Conservation (phyloP, 73 alveolate genomes). For the Stentor roeselii region DNA sequence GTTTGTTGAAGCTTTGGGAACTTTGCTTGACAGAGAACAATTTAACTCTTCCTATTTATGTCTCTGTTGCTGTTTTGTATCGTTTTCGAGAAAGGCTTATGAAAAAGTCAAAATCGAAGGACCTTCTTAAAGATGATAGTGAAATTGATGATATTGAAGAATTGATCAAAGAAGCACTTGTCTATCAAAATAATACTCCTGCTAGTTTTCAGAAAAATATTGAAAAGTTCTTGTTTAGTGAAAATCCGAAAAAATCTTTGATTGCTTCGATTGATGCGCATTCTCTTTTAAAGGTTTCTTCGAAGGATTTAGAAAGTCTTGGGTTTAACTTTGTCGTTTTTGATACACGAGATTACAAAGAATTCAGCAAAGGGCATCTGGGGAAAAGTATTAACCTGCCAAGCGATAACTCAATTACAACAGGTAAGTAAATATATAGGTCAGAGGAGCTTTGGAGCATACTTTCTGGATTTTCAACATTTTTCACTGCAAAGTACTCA, state of each 20-base stretch:
- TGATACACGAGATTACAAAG: background rate
- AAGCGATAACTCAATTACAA: background rate
- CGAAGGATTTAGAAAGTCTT: constrained; percentile 10
- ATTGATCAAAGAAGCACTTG: background rate
- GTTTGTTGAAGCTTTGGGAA: constrained; percentile 22
- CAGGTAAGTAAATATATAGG: constrained; percentile 8
- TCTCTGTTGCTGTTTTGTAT: background rate
- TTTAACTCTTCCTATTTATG: background rate
- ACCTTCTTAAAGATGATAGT: background rate
- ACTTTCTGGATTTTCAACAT: constrained; percentile 22
- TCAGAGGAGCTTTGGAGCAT: constrained; percentile 27
- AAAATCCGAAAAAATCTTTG: background rate
- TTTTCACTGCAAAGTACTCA: background rate
- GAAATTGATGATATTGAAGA: constrained; percentile 8
- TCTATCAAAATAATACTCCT: background rate
- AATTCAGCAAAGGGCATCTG: background rate
- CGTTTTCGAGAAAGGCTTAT: background rate
- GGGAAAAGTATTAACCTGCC: constrained; percentile 17
- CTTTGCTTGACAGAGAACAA: background rate
- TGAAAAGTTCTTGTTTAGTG: background rate
- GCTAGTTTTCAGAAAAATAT: background rate
- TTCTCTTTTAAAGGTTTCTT: background rate
- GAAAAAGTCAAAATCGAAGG: constrained; percentile 10
- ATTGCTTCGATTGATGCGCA: background rate
- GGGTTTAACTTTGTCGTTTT: background rate